Base-by-base conservation (phyloP, 164 flowering plant species). In the Amborella trichopoda region DNA sequence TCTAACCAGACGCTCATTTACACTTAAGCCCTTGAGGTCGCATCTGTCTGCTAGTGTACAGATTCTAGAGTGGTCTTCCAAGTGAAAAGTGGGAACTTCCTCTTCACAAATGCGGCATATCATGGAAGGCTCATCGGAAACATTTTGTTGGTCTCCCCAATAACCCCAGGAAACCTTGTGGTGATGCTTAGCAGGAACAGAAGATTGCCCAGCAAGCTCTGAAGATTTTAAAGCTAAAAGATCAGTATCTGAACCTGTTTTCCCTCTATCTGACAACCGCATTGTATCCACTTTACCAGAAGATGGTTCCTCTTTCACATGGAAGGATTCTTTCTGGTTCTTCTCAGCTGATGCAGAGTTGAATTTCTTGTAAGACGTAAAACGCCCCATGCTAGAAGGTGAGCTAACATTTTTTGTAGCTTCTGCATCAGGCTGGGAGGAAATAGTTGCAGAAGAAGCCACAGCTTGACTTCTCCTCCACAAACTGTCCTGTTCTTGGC, bases 31-130 rank as follows among this genome's bases (percentile, higher is more conserved):
- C 65, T 88, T 88, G 68, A 79, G 94, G 71, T 93, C 99, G 62
- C 97, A 88, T 60, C 85, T 66, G 70, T 93, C 97, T 49, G 94
- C 95, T 64, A 93, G 61, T 48, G 99, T 79, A 72, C 99, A 93
- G 20, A 93, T 73, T 72, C 81, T 78, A 44, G 93, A 88, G 58
- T 93, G 99, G 23, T 89, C 97, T 64, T 93, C 99, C 50, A 93
- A 91, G 51, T 78, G 77, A 38, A 73, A 62, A 43, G 95, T 88
- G 23, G 85, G 89, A 56, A 93, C 90, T 63, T 81, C 93, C 62
- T 93, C 99, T 67, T 93, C 99, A 70, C 99, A 93, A 54, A 93
- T 93, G 43, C 99, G 94, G 61, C 99, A 93, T 41, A 88, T 85
- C 60, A 93, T 85, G 46, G 93, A 76, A 49, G 67, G 76, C 2